These are phyloP conservation scores for Mimosa pudica DNA, from an alignment of 306 rosid genomes.

Conservation along the genomic window DNA sequence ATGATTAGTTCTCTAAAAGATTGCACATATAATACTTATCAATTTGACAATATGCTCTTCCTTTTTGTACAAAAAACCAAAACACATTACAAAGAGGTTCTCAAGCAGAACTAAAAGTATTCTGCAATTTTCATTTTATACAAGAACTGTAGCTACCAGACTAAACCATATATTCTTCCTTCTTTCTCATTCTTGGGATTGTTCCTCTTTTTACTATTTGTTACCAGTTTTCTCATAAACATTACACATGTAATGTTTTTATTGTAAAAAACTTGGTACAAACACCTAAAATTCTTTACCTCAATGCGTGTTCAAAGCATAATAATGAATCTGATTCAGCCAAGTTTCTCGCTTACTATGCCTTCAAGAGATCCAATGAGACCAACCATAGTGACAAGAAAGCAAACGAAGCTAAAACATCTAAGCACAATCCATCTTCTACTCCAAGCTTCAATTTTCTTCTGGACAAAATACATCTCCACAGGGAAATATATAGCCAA, in stretches of 20 bases:
- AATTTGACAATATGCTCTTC: neutral
- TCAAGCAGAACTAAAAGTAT: neutral
- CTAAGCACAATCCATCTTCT: conserved; percentile 66
- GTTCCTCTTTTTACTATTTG: neutral
- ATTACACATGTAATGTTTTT: neutral
- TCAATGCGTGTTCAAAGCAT: neutral
- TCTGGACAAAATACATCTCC: conserved; percentile 82
- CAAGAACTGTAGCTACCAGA: conserved; percentile 16
- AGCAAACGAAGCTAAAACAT: conserved; percentile 68
- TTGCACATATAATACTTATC: neutral
- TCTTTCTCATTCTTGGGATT: neutral
- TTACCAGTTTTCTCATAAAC: no score
- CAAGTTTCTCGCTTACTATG: conserved; percentile 50
- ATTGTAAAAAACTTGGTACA: neutral
- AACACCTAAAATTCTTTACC: neutral
- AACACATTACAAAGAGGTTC: conserved; percentile 10
- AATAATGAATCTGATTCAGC: conserved; percentile 18
- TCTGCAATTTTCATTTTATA: neutral
- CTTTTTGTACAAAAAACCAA: neutral
- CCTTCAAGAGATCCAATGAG: conserved; percentile 74
- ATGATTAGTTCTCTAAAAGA: neutral
- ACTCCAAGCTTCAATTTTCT: conserved; percentile 68
- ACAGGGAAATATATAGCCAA: conserved; percentile 82
- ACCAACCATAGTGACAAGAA: conserved; percentile 59
- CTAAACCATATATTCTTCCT: neutral